Conservation (phyloP, 2,329 filamentous ascomycete genomes). For the Sporothrix dimorphospora region DNA sequence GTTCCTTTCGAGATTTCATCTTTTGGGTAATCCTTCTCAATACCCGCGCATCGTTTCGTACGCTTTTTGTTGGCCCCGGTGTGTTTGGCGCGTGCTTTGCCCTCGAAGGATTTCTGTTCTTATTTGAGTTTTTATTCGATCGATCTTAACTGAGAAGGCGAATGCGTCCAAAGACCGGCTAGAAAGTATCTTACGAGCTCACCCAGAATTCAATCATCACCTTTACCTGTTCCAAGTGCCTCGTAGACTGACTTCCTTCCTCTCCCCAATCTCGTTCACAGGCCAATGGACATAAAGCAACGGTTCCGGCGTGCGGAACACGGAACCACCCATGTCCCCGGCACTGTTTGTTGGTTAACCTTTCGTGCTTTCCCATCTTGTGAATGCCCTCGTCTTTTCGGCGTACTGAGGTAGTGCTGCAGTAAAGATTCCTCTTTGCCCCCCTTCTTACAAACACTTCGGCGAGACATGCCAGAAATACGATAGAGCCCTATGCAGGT, state of each 20-base stretch:
- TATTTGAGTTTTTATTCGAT: conserved; percentile 8
- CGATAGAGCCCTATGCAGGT: not conserved
- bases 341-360: not conserved
- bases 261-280: not conserved
- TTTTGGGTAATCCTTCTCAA: not conserved
- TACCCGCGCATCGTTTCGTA: not conserved
- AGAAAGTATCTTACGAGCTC: not conserved
- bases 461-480: conserved; percentile 6
- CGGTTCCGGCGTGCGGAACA: not conserved
- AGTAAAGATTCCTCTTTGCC: not conserved
- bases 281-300: not conserved
- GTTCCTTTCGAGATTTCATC: conserved; percentile 4
- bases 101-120: not conserved
- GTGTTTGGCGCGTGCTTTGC: not conserved
- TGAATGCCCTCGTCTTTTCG: not conserved
- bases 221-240: too few species aligned
- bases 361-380: not conserved
- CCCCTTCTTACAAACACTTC: not conserved
- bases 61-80: not conserved
- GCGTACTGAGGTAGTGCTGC: not conserved
- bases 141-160: not conserved
- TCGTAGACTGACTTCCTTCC: not conserved
- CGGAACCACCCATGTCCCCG: not conserved
- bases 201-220: not conserved
- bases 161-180: not conserved